Evolutionary conservation across 2,329 filamentous ascomycete species (phyloP), one percentile per base, ranked within the genome.

Genomic region (Aspergillus carbonarius): DNA sequence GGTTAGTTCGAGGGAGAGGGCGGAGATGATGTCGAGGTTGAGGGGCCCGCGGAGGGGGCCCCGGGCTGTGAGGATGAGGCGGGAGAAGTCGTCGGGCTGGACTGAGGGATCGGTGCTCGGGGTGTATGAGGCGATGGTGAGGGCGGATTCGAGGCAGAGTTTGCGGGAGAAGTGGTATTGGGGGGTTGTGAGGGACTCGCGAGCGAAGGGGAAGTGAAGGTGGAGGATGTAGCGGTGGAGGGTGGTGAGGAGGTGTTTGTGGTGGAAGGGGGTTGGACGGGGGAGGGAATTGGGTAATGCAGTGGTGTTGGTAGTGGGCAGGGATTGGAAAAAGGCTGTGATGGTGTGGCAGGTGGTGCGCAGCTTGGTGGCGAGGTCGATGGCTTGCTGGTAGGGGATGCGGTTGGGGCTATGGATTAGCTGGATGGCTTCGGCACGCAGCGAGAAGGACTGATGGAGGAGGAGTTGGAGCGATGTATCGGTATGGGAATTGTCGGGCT

Each of bases 391-490:
- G 46, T 68, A 68, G 1, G 63, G 55, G 3, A 60, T 46, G 9
- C 40, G 54, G 10, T 37, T 8, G 32, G 37, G 44, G 10, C 32
- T 47, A 32, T 49, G 48, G 15, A 63, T 47, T 42, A 61, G 34
- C 9, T 61, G 46, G n/a, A 59, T 34, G 12, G 48, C 42, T 50
- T 55, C 46, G 15, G 55, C 54, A 25, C 61, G 61, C 4, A 59
- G 50, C 18, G 34, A 8, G n/a, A 59, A 35, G 3, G 61, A 61
- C n/a, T 61, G 13, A 17, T 55, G 46, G 12, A 63, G 42, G 5
- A 67, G 32, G 12, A 64, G 51, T 53, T 70, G 70, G 15, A 69
- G 54, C 5, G 68, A 70, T 7, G 62, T 62, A 7, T 61, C 55
- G 12, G 69, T 69, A n/a, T 37, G 57, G 12, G 56, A 52, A 4